A percentile compares a stretch with the other conserved stretches of the same genome.
Conservation (phyloP, 2,329 filamentous ascomycete genomes). For the Ascochyta lentis region DNA sequence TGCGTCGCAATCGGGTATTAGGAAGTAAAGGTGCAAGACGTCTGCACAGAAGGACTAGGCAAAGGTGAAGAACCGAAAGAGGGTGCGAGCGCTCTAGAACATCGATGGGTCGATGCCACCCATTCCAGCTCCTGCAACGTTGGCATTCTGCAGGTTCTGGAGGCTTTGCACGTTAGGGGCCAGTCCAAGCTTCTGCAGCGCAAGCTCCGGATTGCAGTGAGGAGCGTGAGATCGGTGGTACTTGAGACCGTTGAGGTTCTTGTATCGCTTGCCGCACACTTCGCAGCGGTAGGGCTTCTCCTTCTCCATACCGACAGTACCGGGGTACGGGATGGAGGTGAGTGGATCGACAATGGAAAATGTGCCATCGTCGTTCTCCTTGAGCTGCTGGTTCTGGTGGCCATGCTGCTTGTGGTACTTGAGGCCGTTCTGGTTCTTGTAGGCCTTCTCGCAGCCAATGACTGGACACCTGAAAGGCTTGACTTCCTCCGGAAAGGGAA, state of each 20-base stretch:
- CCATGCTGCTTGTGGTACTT: slow-evolving; percentile 92
- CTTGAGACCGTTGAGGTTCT: slow-evolving; percentile 98
- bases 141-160: slow-evolving; percentile 52
- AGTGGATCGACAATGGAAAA: slow-evolving; percentile 98
- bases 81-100: slow-evolving; percentile 36
- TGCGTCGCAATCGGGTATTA: slow-evolving; percentile 37
- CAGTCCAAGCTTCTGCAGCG: slow-evolving; percentile 55
- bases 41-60: slow-evolving; percentile 10
- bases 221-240: slow-evolving; percentile 79
- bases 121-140: slow-evolving; percentile 61
- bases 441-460: slow-evolving; percentile 98
- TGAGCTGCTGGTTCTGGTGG: slow-evolving; percentile 94
- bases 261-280: slow-evolving; percentile 96
- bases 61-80: slow-evolving; percentile 1
- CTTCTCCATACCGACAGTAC: slow-evolving; percentile 99
- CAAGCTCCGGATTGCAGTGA: slow-evolving; percentile 85
- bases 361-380: slow-evolving; percentile 95
- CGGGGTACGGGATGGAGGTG: slow-evolving; percentile 91
- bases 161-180: slow-evolving; percentile 50
- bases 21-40: slow-evolving; percentile 21
- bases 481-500: slow-evolving; percentile 75
- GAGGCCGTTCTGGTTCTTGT: slow-evolving; percentile 98
- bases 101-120: slow-evolving; percentile 64
- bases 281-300: slow-evolving; percentile 99
- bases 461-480: slow-evolving; percentile 98